Conservation (phyloP, 148 eudicot genomes). For the Oxyria digyna region DNA sequence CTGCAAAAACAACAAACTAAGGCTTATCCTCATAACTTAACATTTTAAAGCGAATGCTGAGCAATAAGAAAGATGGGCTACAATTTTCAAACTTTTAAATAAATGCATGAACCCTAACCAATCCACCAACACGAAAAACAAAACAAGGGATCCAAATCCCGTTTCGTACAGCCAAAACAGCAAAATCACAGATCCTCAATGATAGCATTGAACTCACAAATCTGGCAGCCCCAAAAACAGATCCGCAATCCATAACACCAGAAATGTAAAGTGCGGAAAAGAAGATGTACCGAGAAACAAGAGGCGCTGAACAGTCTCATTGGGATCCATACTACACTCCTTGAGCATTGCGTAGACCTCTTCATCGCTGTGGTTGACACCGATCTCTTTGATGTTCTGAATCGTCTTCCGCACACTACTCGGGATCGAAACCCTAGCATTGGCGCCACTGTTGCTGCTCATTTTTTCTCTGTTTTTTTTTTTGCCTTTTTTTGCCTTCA, state of each 20-base stretch:
- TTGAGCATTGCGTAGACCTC: slow-evolving; percentile 61
- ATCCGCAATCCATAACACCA: neutral
- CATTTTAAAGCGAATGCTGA: neutral
- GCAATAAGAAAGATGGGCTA: neutral
- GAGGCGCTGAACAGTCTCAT: slow-evolving; percentile 42
- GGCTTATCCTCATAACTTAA: neutral
- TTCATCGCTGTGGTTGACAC: slow-evolving; percentile 38
- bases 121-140: neutral
- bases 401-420: slow-evolving; percentile 33
- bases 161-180: neutral
- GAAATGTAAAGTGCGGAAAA: neutral
- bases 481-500: neutral
- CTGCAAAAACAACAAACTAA: slow-evolving; percentile 14
- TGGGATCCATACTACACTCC: slow-evolving; percentile 75
- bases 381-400: slow-evolving; percentile 51
- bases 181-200: neutral
- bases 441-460: slow-evolving; percentile 26
- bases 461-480: slow-evolving; percentile 15
- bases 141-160: neutral
- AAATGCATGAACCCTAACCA: neutral
- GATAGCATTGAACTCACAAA: neutral
- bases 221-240: neutral
- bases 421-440: slow-evolving; percentile 41
- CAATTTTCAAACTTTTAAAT: neutral
- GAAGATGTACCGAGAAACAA: slow-evolving; percentile 3